Conservation (phyloP, 768 basidiomycete species). For the Candolleomyces aberdarensis region DNA sequence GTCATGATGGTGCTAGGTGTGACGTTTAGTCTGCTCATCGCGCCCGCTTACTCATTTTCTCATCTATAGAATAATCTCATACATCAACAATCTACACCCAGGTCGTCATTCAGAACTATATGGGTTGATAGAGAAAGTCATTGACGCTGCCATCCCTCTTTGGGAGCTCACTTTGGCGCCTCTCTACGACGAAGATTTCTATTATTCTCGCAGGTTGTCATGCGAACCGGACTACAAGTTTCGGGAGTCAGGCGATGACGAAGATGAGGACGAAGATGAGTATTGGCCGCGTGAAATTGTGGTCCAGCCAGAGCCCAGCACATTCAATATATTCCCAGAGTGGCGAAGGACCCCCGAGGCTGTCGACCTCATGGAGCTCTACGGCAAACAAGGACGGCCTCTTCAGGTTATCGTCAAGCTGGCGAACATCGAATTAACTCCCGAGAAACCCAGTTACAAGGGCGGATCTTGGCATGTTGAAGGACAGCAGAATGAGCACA, state of each 20-base stretch:
- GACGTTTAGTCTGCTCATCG: neutral
- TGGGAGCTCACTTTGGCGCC: slow-evolving; percentile 26
- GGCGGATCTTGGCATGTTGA: slow-evolving; percentile 19
- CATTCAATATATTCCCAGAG: neutral
- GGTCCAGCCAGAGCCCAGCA: neutral
- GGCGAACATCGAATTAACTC: slow-evolving; percentile 19
- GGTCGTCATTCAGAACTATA: slow-evolving; percentile 18
- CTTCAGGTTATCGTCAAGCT: slow-evolving; percentile 20
- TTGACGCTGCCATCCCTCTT: slow-evolving; percentile 25
- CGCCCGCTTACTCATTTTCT: neutral
- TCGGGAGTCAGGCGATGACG: neutral
- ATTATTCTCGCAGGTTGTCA: neutral
- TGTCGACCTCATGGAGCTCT: slow-evolving; percentile 11
- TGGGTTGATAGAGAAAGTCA: slow-evolving; percentile 21
- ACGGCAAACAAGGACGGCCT: slow-evolving; percentile 6
- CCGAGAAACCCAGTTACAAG: slow-evolving; percentile 14
- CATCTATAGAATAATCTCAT: slow-evolving; percentile 22
- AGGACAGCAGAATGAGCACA: slow-evolving; percentile 21
- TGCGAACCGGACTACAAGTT: neutral
- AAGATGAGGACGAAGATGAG: neutral
- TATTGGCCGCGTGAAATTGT: neutral
- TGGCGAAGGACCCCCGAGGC: neutral
- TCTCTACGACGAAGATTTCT: neutral
- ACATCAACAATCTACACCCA: slow-evolving; percentile 42
- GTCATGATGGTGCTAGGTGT: slow-evolving; percentile 13